A percentile compares a stretch with the other conserved stretches of the same genome.
Conservation (phyloP, 345 rosid species). For the Arabidopsis arenosa region DNA sequence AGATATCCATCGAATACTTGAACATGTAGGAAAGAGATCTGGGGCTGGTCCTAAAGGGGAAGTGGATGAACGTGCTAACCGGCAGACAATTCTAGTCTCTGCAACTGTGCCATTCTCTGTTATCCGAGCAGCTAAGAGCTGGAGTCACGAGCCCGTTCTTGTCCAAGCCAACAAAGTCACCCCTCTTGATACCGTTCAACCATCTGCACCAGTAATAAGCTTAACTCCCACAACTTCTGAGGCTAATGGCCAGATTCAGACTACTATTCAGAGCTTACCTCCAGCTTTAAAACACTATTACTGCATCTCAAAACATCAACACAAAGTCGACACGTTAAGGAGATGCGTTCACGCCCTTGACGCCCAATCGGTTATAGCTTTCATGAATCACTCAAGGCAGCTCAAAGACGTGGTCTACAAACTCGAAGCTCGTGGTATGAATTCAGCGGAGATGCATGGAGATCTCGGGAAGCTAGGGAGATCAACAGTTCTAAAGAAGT, state of each 20-base stretch:
- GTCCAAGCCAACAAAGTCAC: slow-evolving; percentile 74
- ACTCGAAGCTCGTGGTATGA: slow-evolving; percentile 88
- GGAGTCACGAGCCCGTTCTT: slow-evolving; percentile 82
- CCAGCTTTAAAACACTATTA: slow-evolving; percentile 83
- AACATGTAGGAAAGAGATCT: slow-evolving; percentile 83
- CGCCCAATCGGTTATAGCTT: slow-evolving; percentile 81
- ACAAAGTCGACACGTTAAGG: slow-evolving; percentile 84
- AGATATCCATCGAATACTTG: slow-evolving; percentile 83
- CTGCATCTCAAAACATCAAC: slow-evolving; percentile 77
- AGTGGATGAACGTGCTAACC: slow-evolving; percentile 50
- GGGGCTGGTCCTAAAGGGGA: slow-evolving; percentile 55
- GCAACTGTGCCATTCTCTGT: slow-evolving; percentile 95
- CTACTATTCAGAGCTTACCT: slow-evolving; percentile 76
- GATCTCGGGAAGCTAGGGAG: slow-evolving; percentile 94
- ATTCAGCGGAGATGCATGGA: slow-evolving; percentile 85
- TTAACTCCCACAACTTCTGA: slow-evolving; percentile 49
- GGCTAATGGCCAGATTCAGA: slow-evolving; percentile 53
- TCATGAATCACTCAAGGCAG: slow-evolving; percentile 90
- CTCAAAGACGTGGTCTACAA: slow-evolving; percentile 91
- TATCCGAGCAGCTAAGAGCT: slow-evolving; percentile 87
- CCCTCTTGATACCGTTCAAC: slow-evolving; percentile 61
- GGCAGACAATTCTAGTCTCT: slow-evolving; percentile 82
- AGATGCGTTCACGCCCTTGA: slow-evolving; percentile 89
- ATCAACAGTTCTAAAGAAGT: slow-evolving; percentile 77
- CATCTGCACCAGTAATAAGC: slow-evolving; percentile 56